Percentiles rank a stretch among this genome's conserved stretches.
Conservation (phyloP, 1,284 basidiomycete species). For the Ustilago curta region DNA sequence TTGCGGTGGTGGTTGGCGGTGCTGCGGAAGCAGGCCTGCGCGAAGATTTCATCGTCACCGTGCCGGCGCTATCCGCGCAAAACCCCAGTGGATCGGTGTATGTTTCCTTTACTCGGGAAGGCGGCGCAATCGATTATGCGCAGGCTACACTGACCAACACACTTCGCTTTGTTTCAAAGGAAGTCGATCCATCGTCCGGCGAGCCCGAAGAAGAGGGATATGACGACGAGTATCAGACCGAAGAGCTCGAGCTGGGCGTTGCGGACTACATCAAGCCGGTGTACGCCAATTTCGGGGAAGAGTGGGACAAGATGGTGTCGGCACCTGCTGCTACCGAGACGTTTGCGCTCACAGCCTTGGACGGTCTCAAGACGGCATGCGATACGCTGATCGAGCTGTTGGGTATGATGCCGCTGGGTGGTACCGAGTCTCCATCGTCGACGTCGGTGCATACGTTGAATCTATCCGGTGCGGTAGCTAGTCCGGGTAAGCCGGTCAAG, state of each 20-base stretch:
- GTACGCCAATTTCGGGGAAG: conserved; percentile 88
- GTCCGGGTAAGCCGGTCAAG: conserved; percentile 85
- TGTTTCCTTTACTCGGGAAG: conserved; percentile 89
- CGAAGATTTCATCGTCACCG: conserved; percentile 95
- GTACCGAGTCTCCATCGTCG: conserved; percentile 72
- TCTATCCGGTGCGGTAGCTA: conserved; percentile 84
- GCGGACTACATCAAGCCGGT: conserved; percentile 92
- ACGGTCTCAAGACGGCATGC: conserved; percentile 87
- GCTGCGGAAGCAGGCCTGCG: conserved; percentile 80
- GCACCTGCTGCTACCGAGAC: conserved; percentile 80
- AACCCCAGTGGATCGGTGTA: conserved; percentile 86
- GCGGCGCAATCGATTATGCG: conserved; percentile 79
- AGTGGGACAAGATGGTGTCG: conserved; percentile 88
- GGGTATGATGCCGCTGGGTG: conserved; percentile 93
- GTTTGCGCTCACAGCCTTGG: conserved; percentile 90
- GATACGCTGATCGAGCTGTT: conserved; percentile 92
- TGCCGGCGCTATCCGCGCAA: conserved; percentile 75
- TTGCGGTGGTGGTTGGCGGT: conserved; percentile 85
- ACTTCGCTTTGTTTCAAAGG: conserved; percentile 97
- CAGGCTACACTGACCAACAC: conserved; percentile 88
- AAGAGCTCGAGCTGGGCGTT: conserved; percentile 92
- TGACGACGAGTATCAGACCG: conserved; percentile 97
- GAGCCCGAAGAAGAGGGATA: conserved; percentile 98
- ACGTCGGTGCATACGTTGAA: conserved; percentile 93
- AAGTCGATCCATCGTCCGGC: conserved; percentile 94